phyloP scores from a whole-genome alignment of 2,329 filamentous ascomycete species.

The Fusarium chlamydosporum region DNA sequence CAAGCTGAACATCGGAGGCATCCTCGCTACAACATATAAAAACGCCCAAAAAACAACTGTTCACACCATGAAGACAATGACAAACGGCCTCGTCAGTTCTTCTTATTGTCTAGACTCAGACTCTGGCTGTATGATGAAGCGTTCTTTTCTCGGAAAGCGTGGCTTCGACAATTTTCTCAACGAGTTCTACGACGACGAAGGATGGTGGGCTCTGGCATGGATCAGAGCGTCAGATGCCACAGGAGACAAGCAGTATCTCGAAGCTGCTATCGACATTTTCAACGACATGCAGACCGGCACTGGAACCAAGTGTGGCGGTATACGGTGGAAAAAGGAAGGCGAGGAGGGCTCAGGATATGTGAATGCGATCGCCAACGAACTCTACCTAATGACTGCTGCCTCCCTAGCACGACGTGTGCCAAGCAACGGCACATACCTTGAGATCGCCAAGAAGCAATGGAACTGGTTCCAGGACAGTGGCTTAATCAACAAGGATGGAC shows the following conservation, averaged over 20 bases:
- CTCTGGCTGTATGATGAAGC: slow-evolving; percentile 53
- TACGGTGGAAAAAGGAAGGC: slow-evolving; percentile 69
- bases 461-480: slow-evolving; percentile 66
- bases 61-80: slow-evolving; percentile 58
- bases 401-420: slow-evolving; percentile 66
- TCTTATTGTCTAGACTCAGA: slow-evolving; percentile 54
- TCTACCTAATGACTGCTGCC: slow-evolving; percentile 68
- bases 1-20: slow-evolving; percentile 56
- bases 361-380: slow-evolving; percentile 70
- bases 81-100: slow-evolving; percentile 57
- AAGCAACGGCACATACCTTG: slow-evolving; percentile 59
- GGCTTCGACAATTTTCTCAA: slow-evolving; percentile 63
- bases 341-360: slow-evolving; percentile 58
- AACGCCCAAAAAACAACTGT: slow-evolving; percentile 60
- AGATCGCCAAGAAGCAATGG: slow-evolving; percentile 67
- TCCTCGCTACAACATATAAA: slow-evolving; percentile 62
- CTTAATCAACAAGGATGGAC: slow-evolving; percentile 65
- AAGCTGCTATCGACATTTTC: slow-evolving; percentile 67
- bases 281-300: slow-evolving; percentile 68
- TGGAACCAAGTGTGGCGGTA: slow-evolving; percentile 64
- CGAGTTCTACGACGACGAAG: slow-evolving; percentile 71
- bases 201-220: slow-evolving; percentile 75
- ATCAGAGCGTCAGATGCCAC: slow-evolving; percentile 70
- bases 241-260: slow-evolving; percentile 65
- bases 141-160: slow-evolving; percentile 54